A percentile compares a stretch with the other conserved stretches of the same genome.
Conservation (phyloP, 2,329 filamentous ascomycete genomes). For the Helminthosporium solani region DNA sequence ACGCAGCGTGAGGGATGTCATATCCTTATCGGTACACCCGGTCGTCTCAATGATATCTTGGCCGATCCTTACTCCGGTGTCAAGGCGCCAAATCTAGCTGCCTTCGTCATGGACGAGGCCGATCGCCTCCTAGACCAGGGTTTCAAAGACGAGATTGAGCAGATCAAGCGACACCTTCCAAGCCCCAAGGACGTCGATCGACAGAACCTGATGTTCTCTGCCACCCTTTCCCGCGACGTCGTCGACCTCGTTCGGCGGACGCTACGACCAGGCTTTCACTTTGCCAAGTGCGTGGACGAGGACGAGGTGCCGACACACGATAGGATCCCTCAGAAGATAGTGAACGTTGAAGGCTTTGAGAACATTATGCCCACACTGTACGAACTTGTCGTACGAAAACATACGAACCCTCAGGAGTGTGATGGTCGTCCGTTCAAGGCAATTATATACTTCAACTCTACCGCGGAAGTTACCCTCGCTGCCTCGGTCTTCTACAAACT, state of each 20-base stretch:
- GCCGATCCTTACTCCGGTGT: constrained; percentile 64
- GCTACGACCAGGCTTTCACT: constrained; percentile 81
- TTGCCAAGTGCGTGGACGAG: constrained; percentile 81
- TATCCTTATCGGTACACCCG: constrained; percentile 86
- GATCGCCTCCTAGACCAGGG: constrained; percentile 65
- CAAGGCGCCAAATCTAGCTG: constrained; percentile 60
- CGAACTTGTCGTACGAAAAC: constrained; percentile 69
- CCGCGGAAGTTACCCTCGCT: constrained; percentile 67
- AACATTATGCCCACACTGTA: constrained; percentile 76
- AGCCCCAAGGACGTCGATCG: constrained; percentile 62
- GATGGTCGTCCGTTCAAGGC: constrained; percentile 76
- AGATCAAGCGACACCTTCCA: constrained; percentile 59
- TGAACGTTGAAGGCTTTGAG: constrained; percentile 66
- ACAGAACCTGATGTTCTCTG: constrained; percentile 94
- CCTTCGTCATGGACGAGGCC: constrained; percentile 66
- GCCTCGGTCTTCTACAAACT: constrained; percentile 59
- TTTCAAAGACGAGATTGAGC: constrained; percentile 51
- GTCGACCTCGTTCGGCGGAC: constrained; percentile 74
- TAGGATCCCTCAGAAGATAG: constrained; percentile 75
- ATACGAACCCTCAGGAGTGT: constrained; percentile 47
- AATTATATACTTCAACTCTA: constrained; percentile 89
- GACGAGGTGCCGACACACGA: constrained; percentile 85
- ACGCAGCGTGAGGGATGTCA: constrained; percentile 80
- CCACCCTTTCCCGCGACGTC: constrained; percentile 84
- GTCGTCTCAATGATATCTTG: constrained; percentile 80